phyloP scores from a whole-genome alignment of 768 basidiomycete species.

The Leucogyrophana mollusca region DNA sequence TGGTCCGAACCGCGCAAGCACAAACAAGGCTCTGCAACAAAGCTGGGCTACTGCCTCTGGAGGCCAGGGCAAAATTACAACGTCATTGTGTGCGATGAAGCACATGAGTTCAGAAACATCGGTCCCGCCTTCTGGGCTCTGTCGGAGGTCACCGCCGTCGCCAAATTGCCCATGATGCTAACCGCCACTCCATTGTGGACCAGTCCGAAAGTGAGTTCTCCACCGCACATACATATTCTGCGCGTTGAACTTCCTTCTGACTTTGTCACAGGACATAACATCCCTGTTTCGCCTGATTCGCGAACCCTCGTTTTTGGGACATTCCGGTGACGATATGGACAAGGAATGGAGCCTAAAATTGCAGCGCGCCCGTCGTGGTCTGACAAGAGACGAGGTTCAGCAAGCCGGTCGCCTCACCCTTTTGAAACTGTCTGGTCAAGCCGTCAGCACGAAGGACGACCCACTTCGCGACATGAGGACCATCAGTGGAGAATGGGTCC shows the following conservation, averaged over 20 bases:
- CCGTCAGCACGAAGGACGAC: too few relatives aligned
- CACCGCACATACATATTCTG: too few relatives aligned
- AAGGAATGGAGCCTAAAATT: constrained; percentile 4
- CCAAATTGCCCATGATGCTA: constrained; percentile 11
- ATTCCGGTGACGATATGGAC: constrained; percentile 16
- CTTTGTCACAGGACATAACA: constrained; percentile 21
- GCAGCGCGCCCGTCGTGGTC: background rate
- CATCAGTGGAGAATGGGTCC: background rate
- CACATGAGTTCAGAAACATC: constrained; percentile 19
- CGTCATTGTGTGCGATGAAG: constrained; percentile 20
- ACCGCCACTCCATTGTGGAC: constrained; percentile 33
- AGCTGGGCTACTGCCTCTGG: too few relatives aligned
- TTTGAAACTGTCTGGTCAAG: too few relatives aligned
- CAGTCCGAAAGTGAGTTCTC: constrained; percentile 14
- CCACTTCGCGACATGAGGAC: too few relatives aligned
- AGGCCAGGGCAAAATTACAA: constrained; percentile 12
- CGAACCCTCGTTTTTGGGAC: constrained; percentile 21
- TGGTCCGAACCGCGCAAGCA: background rate
- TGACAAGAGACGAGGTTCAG: background rate
- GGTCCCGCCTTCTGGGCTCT: constrained; percentile 14
- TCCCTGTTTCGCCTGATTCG: constrained; percentile 27
- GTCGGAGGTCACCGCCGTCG: constrained; percentile 9
- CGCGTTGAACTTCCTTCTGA: background rate
- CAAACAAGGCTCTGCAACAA: too few relatives aligned
- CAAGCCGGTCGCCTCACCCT: too few relatives aligned